These are phyloP conservation scores for Isoetes taiwanensis DNA, from an alignment of 75 land plant genomes.

Conservation along the genomic window DNA sequence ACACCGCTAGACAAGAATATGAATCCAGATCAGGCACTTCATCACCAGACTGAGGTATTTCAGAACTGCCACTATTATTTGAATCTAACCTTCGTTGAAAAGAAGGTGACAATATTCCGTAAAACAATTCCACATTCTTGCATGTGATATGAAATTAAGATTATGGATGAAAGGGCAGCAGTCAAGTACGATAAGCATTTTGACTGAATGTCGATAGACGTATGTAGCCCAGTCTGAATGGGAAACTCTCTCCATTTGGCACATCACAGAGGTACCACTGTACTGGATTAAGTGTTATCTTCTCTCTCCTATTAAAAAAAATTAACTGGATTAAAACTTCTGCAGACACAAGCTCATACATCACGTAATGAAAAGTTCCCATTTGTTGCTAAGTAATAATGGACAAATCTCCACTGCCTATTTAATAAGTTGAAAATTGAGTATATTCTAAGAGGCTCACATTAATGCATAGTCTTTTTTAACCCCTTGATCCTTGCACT, in stretches of 20 bases:
- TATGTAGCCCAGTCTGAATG: conserved; percentile 70
- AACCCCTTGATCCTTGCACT: too few relatives aligned
- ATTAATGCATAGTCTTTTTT: too few relatives aligned
- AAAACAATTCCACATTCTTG: too few relatives aligned
- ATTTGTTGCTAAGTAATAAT: too few relatives aligned
- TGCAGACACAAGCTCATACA: too few relatives aligned
- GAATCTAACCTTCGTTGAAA: too few relatives aligned
- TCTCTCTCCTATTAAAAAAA: conserved; percentile 58
- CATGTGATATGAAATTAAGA: background rate
- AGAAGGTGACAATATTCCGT: too few relatives aligned
- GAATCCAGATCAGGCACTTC: background rate
- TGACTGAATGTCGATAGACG: conserved; percentile 76
- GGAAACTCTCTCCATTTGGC: conserved; percentile 28
- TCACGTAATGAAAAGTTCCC: too few relatives aligned
- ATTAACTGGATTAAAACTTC: too few relatives aligned
- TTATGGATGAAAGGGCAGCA: background rate
- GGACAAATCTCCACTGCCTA: too few relatives aligned
- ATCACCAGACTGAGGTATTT: background rate
- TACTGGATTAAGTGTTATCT: conserved; percentile 70
- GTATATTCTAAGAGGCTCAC: too few relatives aligned
- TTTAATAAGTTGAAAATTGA: too few relatives aligned
- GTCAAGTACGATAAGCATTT: conserved; percentile 68
- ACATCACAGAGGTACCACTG: conserved; percentile 75
- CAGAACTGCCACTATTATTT: background rate
- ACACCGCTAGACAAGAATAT: background rate